These are phyloP conservation scores for Mentha longifolia DNA, from an alignment of 257 asterid species.

Conservation along the genomic window DNA sequence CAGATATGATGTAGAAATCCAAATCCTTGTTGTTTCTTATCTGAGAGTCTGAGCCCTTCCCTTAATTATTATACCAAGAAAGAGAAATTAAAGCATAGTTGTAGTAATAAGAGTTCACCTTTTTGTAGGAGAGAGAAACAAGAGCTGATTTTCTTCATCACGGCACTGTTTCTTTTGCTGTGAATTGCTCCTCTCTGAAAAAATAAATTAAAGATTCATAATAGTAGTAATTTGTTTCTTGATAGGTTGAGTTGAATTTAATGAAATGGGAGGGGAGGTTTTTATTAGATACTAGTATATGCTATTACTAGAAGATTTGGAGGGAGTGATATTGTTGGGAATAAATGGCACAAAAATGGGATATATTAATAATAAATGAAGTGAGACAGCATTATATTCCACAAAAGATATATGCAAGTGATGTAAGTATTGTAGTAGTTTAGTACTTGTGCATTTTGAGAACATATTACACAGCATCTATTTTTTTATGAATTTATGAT, in stretches of 20 bases:
- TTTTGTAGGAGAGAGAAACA: conserved; percentile 45
- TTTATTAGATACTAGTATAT: conserved; percentile 33
- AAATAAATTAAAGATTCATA: neutral
- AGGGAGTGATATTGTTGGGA: conserved; percentile 4
- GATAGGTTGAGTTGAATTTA: neutral
- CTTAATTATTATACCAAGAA: conserved; percentile 8
- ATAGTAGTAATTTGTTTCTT: too few species aligned
- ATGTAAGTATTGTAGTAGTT: neutral
- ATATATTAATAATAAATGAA: conserved; percentile 53
- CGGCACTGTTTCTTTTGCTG: conserved; percentile 41
- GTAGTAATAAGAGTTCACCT: conserved; percentile 46
- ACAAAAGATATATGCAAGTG: neutral
- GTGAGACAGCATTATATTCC: neutral
- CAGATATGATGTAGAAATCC: conserved; percentile 13
- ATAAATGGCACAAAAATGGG: conserved; percentile 34
- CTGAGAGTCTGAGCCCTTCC: conserved; percentile 28
- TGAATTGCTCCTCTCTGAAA: conserved; percentile 32
- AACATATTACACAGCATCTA: too few species aligned
- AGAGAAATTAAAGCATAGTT: neutral
- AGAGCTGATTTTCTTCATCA: conserved; percentile 21
- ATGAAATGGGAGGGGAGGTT: neutral
- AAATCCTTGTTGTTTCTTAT: conserved; percentile 34
- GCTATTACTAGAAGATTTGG: conserved; percentile 45
- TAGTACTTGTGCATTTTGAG: conserved; percentile 14
- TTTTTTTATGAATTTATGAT: too few species aligned